Base-by-base conservation (phyloP, 2,329 filamentous ascomycete genomes). In the Neospermospora avenae region DNA sequence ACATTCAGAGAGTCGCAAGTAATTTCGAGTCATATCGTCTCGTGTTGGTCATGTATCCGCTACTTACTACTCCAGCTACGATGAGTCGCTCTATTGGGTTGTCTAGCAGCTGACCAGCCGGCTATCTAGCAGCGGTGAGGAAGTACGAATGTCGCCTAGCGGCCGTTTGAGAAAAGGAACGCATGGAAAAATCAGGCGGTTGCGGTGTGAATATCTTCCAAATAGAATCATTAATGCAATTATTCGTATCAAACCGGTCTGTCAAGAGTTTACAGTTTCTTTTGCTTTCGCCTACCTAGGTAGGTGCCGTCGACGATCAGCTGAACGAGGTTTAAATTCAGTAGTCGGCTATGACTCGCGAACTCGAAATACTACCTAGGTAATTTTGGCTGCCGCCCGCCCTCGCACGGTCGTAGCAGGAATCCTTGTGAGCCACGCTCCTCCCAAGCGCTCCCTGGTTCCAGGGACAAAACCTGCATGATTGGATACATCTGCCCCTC, bases 361-460 rank as follows among this genome's bases (percentile, higher is more conserved):
- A 7, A 41, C 2, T 14, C n/a, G 4, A n/a, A 20, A 20, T 18
- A 8, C n/a, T 6, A 20, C 20, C 20, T 31, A 5, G 6, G 39
- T 8, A 18, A 16, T 39, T 14, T 39, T 39, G 7, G 10, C 39
- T 31, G 28, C 39, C 20, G 18, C n/a, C n/a, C 39, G n/a, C 37
- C 37, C 37, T 41, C n/a, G 37, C 14, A 31, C 28, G 28, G 28
- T 31, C 28, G n/a, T 11, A 42, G 20, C 20, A 35, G 11, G 34
- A 35, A 54, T 54, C 51, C 51, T 31, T 42, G 51, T 28, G 13
- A 22, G 34, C 51, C 51, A 54, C 35, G 35, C 51, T 54, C 41
- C 20, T 39, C 49, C n/a, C 20, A 37, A 20, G 6, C 18, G 39
- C 35, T 16, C 31, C 18, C 51, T 42, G 16, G 20, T 42, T 54